Percentiles rank a stretch among this genome's conserved stretches.
These are phyloP conservation scores for Henckelia pumila DNA, from an alignment of 257 asterid species.

Conservation along the genomic window DNA sequence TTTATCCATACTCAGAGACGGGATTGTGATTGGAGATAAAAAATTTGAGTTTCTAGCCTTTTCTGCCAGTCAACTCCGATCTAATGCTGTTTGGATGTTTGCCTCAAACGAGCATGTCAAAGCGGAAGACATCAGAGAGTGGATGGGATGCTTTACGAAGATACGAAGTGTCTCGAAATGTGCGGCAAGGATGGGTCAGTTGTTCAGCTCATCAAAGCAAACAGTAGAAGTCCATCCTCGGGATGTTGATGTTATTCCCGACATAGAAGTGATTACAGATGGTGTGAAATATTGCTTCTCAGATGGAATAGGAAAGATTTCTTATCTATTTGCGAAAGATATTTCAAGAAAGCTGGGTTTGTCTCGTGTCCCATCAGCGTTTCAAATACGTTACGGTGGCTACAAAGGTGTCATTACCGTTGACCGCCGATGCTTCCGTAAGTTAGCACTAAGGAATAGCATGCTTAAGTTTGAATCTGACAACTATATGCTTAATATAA, in stretches of 20 bases:
- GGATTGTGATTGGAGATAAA: constrained; percentile 73
- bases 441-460: constrained; percentile 66
- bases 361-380: constrained; percentile 70
- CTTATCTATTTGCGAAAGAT: constrained; percentile 53
- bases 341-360: constrained; percentile 56
- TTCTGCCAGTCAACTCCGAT: constrained; percentile 90
- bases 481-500: constrained; percentile 77
- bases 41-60: constrained; percentile 76
- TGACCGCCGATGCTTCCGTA: constrained; percentile 55
- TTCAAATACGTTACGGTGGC: constrained; percentile 94
- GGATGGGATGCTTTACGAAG: constrained; percentile 93
- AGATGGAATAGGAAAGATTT: constrained; percentile 91
- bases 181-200: constrained; percentile 97
- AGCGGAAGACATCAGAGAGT: constrained; percentile 73
- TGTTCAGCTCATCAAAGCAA: constrained; percentile 78
- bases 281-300: constrained; percentile 85
- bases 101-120: constrained; percentile 68
- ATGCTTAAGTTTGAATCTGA: constrained; percentile 86
- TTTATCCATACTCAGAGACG: constrained; percentile 65
- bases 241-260: constrained; percentile 58
- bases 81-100: constrained; percentile 95
- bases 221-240: constrained; percentile 54
- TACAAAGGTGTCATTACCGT: constrained; percentile 88
- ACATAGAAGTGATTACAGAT: constrained; percentile 61
- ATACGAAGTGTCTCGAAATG: constrained; percentile 80